Evolutionary conservation across 768 basidiomycete genomes (phyloP).

Genomic region (Mycena venus): DNA sequence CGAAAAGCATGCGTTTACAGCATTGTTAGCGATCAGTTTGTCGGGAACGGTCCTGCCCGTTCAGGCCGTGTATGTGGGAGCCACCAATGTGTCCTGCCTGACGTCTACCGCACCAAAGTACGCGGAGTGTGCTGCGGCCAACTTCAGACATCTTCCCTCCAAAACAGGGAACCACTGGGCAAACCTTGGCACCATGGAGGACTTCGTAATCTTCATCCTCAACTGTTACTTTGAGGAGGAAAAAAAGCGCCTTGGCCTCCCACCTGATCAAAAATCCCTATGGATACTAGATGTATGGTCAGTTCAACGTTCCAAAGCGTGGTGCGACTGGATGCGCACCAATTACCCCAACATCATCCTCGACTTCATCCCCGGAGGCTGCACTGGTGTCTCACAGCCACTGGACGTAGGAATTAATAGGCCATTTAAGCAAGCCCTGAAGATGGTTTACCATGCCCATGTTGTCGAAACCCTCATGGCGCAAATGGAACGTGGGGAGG

Average conservation of each 20-base stretch:
- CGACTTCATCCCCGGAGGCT: constrained; percentile 46
- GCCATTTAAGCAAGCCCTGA: not conserved
- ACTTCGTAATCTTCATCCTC: not conserved
- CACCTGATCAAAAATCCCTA: not conserved
- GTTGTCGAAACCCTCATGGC: not conserved
- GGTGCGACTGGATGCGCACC: constrained; percentile 47
- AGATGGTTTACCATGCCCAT: not conserved
- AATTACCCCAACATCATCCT: constrained; percentile 45
- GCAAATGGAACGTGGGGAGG: not conserved
- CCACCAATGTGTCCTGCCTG: not conserved
- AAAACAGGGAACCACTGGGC: not conserved
- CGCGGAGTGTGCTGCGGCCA: not conserved
- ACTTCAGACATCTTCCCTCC: not conserved
- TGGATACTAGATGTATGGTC: constrained; percentile 48
- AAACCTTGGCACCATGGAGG: not conserved
- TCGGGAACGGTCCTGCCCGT: not conserved
- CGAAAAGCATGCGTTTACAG: not conserved
- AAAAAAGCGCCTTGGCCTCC: not conserved
- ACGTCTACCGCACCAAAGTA: not conserved
- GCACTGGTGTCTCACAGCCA: not conserved
- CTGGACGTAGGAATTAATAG: not conserved
- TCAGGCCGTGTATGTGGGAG: not conserved
- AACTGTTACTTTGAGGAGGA: not conserved
- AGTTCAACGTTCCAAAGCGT: constrained; percentile 52
- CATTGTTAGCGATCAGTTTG: not conserved